These are phyloP conservation scores for Chenopodium formosanum DNA, from an alignment of 148 eudicot genomes.

Conservation along the genomic window DNA sequence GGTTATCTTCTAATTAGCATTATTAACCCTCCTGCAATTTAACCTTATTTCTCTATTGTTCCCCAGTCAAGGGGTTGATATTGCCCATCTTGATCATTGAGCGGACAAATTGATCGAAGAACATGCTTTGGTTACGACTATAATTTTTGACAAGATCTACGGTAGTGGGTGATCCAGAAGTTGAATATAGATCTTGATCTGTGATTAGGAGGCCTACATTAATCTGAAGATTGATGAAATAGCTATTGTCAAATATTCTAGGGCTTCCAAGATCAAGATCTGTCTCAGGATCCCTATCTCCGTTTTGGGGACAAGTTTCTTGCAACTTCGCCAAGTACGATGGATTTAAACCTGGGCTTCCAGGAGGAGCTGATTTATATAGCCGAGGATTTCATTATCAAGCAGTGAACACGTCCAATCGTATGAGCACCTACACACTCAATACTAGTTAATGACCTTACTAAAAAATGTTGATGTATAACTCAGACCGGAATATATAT, in stretches of 20 bases:
- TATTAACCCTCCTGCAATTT: neutral
- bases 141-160: neutral
- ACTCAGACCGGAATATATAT: too few relatives aligned
- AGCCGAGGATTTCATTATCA: neutral
- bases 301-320: neutral
- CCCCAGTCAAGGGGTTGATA: neutral
- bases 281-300: neutral
- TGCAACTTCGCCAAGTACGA: neutral
- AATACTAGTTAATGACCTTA: neutral
- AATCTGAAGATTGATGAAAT: neutral
- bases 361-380: neutral
- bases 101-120: neutral
- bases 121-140: neutral
- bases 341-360: neutral
- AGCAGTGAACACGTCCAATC: neutral
- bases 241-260: slow-evolving; percentile 1
- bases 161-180: neutral
- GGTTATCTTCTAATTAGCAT: neutral
- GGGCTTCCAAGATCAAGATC: neutral
- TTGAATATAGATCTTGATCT: neutral
- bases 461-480: too few relatives aligned
- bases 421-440: neutral
- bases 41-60: neutral
- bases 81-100: slow-evolving; percentile 3
- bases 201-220: neutral